Evolutionary conservation across 768 basidiomycete species (phyloP).

Genomic region (Macrolepiota fuliginosa): DNA sequence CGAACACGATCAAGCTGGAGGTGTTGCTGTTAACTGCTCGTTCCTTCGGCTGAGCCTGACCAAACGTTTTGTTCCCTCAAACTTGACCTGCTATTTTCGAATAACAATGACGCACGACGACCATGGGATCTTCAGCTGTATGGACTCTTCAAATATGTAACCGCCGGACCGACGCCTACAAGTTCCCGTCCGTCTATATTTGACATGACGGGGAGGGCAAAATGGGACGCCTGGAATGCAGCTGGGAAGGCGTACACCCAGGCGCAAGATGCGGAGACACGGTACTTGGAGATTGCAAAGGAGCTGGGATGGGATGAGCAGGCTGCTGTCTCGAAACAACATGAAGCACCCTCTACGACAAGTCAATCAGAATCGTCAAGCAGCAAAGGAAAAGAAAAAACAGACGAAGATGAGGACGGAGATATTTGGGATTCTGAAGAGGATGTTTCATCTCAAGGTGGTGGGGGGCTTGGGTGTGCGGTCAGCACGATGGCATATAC

Average conservation of each 20-base stretch:
- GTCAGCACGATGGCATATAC: conserved; percentile 60
- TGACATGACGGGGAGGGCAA: conserved; percentile 76
- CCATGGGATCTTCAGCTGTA: conserved; percentile 61
- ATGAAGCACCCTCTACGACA: neutral
- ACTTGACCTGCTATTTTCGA: neutral
- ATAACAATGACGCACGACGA: conserved; percentile 12
- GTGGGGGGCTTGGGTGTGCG: conserved; percentile 52
- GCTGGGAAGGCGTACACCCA: conserved; percentile 46
- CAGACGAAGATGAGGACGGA: conserved; percentile 22
- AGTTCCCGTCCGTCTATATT: conserved; percentile 70
- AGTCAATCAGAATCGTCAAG: neutral
- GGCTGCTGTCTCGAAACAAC: neutral
- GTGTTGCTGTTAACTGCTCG: conserved; percentile 35
- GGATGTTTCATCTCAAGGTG: conserved; percentile 25
- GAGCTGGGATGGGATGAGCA: conserved; percentile 64
- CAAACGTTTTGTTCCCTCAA: conserved; percentile 4
- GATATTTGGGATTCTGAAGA: conserved; percentile 47
- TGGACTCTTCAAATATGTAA: conserved; percentile 78
- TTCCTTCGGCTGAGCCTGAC: conserved; percentile 18
- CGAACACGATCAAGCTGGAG: conserved; percentile 72
- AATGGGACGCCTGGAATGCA: conserved; percentile 82
- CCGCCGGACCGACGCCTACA: conserved; percentile 51
- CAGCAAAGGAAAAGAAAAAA: conserved; percentile 10
- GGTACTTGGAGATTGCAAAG: conserved; percentile 69
- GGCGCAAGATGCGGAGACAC: conserved; percentile 49